Evolutionary conservation across 176 grass and related monocot genomes (phyloP).

Genomic region (Metroxylon sagu): DNA sequence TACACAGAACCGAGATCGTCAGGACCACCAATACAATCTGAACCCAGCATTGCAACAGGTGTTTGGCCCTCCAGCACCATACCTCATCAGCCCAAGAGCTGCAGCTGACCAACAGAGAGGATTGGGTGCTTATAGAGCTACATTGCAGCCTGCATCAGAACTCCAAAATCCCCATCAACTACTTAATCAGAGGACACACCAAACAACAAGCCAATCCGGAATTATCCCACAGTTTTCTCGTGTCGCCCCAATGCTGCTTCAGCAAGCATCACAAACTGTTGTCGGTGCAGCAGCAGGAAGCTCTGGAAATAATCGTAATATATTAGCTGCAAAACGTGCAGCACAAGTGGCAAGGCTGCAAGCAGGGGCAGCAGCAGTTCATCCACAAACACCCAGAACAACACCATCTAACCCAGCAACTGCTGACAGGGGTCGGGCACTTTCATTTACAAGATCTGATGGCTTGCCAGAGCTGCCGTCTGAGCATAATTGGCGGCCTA

Average conservation of each 20-base stretch:
- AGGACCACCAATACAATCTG: neutral
- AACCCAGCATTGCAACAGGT: slow-evolving; percentile 1
- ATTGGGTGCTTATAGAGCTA: slow-evolving; percentile 22
- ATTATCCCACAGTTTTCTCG: slow-evolving; percentile 1
- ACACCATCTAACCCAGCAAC: neutral
- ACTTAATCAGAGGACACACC: slow-evolving; percentile 12
- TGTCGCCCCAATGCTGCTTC: neutral
- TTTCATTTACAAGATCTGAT: slow-evolving; percentile 10
- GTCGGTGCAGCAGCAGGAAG: neutral
- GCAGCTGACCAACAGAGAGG: slow-evolving; percentile 30
- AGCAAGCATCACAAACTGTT: neutral
- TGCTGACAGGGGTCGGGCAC: neutral
- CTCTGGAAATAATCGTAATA: neutral
- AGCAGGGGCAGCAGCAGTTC: neutral
- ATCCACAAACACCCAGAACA: neutral
- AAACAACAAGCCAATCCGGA: neutral
- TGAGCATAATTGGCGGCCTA: slow-evolving; percentile 67
- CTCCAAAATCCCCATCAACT: slow-evolving; percentile 6
- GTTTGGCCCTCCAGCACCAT: slow-evolving; percentile 18
- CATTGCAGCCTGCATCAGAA: slow-evolving; percentile 4
- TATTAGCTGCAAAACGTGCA: neutral
- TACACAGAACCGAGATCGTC: neutral
- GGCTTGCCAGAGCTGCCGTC: slow-evolving; percentile 22
- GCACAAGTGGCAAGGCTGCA: neutral
- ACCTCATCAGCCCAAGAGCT: slow-evolving; percentile 5